These are phyloP conservation scores for Plasmodium sp. DNA, from an alignment of 169 alveolate genomes.

Conservation along the genomic window DNA sequence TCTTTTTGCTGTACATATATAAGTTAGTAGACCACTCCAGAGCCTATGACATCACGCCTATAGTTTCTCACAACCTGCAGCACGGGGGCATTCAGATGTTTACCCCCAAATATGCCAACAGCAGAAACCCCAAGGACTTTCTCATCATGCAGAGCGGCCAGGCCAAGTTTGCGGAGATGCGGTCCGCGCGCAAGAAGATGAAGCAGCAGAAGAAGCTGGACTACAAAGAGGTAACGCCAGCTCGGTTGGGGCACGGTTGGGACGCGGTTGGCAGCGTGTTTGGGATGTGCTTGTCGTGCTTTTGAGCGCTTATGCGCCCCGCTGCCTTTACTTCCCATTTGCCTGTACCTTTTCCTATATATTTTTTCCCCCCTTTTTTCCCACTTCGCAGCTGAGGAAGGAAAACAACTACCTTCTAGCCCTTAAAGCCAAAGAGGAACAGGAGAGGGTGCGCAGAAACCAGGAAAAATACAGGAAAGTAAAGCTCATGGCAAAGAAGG, in stretches of 20 bases:
- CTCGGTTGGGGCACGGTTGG: neutral
- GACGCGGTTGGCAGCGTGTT: neutral
- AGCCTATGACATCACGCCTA: conserved; percentile 23
- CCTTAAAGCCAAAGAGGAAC: conserved; percentile 55
- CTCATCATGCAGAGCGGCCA: conserved; percentile 45
- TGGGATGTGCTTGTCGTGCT: neutral
- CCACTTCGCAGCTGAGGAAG: conserved; percentile 50
- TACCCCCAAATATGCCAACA: conserved; percentile 72
- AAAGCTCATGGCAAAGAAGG: conserved; percentile 58
- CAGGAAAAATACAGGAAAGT: conserved; percentile 56
- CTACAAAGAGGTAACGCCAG: conserved; percentile 39
- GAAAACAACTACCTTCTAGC: conserved; percentile 53
- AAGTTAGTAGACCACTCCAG: conserved; percentile 42
- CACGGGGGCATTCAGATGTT: conserved; percentile 8
- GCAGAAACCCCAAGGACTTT: conserved; percentile 50
- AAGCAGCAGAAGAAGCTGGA: conserved; percentile 65
- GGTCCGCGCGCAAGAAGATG: conserved; percentile 23
- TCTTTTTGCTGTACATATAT: conserved; percentile 12
- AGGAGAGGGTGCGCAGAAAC: conserved; percentile 46
- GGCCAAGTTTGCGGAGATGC: conserved; percentile 52
- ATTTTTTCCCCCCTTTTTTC: neutral
- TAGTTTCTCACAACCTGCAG: neutral
- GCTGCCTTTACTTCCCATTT: neutral
- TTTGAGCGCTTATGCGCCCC: neutral
- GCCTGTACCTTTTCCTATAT: neutral